Percentiles rank a stretch among this genome's conserved stretches.
Evolutionary conservation across 139 green algal genomes (phyloP).

Genomic region (Desmodesmus armatus): DNA sequence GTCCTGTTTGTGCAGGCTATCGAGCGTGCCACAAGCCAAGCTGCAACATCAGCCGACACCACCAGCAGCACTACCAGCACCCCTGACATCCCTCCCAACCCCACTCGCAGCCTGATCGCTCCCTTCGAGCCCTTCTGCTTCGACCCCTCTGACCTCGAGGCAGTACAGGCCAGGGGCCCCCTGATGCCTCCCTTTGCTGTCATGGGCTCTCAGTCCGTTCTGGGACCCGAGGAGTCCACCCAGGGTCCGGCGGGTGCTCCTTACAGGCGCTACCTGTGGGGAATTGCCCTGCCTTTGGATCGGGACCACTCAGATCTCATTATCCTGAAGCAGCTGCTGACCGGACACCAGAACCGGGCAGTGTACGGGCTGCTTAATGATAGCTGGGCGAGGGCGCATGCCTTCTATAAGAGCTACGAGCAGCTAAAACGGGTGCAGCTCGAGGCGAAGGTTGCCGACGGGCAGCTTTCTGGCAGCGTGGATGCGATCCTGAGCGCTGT

Average conservation of each 20-base stretch:
- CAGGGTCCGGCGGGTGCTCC: neutral
- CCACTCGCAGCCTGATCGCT: too few relatives aligned
- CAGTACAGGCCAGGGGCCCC: neutral
- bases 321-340: constrained; percentile 41
- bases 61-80: too few relatives aligned
- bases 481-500: too few relatives aligned
- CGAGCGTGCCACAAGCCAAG: too few relatives aligned
- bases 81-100: too few relatives aligned
- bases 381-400: neutral
- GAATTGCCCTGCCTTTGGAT: neutral
- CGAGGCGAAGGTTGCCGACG: too few relatives aligned
- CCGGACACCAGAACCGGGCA: constrained; percentile 4
- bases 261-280: constrained; percentile 8
- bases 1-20: too few relatives aligned
- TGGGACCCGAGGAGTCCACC: neutral
- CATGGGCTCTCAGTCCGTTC: too few relatives aligned
- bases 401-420: constrained; percentile 1
- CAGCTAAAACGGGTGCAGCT: too few relatives aligned
- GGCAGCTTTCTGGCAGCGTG: too few relatives aligned
- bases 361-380: constrained; percentile 27
- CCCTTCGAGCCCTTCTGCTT: constrained; percentile 7
- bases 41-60: too few relatives aligned
- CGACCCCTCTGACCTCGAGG: neutral
- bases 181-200: constrained; percentile 18
- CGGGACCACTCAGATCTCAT: constrained; percentile 21